These are phyloP conservation scores for Termitomyces sp. DNA, from an alignment of 768 basidiomycete species.

Conservation along the genomic window DNA sequence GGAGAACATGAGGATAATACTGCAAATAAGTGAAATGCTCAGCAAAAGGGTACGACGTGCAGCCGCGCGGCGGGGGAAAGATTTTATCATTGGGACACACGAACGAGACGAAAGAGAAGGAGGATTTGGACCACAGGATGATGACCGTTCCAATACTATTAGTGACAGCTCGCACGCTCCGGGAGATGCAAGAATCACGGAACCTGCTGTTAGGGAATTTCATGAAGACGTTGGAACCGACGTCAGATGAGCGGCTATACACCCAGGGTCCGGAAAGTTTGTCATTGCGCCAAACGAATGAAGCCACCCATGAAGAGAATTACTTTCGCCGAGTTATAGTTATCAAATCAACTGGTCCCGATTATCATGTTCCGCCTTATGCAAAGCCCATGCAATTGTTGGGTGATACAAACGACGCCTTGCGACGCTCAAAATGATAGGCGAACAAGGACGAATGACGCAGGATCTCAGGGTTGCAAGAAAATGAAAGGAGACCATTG, in stretches of 20 bases:
- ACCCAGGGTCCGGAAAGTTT: not conserved
- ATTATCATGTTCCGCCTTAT: not conserved
- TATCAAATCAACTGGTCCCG: not conserved
- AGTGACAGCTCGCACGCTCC: not conserved
- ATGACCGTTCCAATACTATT: not conserved
- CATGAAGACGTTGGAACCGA: not conserved
- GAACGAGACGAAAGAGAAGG: not conserved
- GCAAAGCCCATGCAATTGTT: too few species aligned
- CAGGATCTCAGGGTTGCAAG: too few species aligned
- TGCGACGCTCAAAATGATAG: not conserved
- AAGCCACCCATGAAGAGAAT: not conserved
- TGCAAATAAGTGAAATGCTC: not conserved
- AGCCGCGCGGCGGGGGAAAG: conserved; percentile 1
- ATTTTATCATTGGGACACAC: not conserved
- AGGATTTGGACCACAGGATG: not conserved
- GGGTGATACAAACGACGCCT: too few species aligned
- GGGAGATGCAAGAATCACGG: not conserved
- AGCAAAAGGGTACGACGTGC: not conserved
- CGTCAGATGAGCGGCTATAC: not conserved
- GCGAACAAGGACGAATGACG: not conserved
- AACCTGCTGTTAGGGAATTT: not conserved
- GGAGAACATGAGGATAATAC: not conserved
- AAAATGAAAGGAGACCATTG: too few species aligned
- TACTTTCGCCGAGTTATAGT: not conserved
- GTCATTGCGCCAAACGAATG: not conserved